These are phyloP conservation scores for Fusarium zealandicum DNA, from an alignment of 2,329 filamentous ascomycete species.

Conservation along the genomic window DNA sequence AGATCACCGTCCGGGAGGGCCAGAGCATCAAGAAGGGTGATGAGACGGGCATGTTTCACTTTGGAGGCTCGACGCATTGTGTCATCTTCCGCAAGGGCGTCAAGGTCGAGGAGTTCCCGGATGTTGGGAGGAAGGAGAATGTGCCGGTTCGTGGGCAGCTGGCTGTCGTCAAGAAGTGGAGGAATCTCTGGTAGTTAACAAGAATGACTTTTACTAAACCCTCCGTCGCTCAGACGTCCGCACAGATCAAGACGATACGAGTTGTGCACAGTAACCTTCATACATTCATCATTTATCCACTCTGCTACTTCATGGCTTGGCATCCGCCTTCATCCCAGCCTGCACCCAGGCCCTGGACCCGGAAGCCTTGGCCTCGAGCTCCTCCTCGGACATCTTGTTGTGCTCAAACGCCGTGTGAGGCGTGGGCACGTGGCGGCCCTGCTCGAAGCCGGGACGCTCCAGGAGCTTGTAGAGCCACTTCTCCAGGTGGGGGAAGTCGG, in stretches of 20 bases:
- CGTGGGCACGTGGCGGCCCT: conserved; percentile 75
- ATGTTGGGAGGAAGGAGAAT: conserved; percentile 47
- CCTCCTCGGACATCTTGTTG: conserved; percentile 54
- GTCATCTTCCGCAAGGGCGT: conserved; percentile 69
- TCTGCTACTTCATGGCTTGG: conserved; percentile 51
- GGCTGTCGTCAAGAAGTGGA: conserved; percentile 42
- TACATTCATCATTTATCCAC: neutral
- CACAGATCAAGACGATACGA: no score
- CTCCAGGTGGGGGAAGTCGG: conserved; percentile 77
- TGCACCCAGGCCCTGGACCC: conserved; percentile 70
- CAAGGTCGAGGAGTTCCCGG: conserved; percentile 51
- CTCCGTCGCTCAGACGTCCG: no score
- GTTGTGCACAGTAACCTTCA: no score
- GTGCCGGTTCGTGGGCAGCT: conserved; percentile 50
- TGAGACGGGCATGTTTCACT: conserved; percentile 80
- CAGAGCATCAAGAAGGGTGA: conserved; percentile 73
- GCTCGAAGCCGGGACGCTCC: conserved; percentile 74
- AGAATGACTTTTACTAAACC: no score
- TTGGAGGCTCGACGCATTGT: conserved; percentile 76
- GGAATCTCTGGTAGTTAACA: neutral
- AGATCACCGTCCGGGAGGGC: conserved; percentile 72
- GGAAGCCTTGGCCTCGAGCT: conserved; percentile 64
- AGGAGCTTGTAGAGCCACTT: conserved; percentile 79
- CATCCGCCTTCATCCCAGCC: conserved; percentile 72
- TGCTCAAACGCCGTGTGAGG: conserved; percentile 66